Evolutionary conservation across 2,329 filamentous ascomycete genomes (phyloP), one percentile per base, ranked within the genome.

Genomic region (Tolypocladium nubicola): DNA sequence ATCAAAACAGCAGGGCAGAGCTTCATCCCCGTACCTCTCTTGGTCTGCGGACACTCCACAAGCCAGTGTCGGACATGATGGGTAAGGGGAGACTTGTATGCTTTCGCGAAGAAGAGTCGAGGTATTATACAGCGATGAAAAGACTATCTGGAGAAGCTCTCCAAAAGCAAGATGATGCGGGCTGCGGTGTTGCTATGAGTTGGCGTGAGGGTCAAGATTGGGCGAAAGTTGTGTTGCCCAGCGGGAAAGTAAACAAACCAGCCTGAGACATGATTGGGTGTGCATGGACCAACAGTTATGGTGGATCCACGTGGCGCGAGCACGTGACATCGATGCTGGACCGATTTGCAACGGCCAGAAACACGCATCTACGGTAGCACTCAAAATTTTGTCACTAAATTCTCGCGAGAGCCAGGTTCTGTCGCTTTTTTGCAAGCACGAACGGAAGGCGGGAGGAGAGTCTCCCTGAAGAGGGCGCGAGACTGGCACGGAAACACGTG

Each of bases 1-100:
- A 52, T 52, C 60, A 55, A 50, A 39, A 30, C 23, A 53, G 53
- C 21, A 16, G 4, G 19, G 11, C 3, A 11, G 7, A 1, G 21
- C 35, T 23, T 19, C 37, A 23, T 4, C 14, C 37, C 59, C 82
- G 71, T 79, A 95, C 91, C 82, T 97, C 92, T 80, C 93, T 85
- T 65, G 89, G 88, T 68, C 92, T 87, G 74, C 90, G 90, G 71
- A 95, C 90, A 69, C 91, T 96, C 82, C 93, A 97, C 69, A 94
- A 79, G 68, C 88, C 89, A 60, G 85, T 84, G 68, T 95, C 90
- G 76, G 90, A 90, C 90, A 95, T 95, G 68, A 58, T 59, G 26
- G 58, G 62, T 60, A 61, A 61, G 62, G 55, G 59, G 61, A 35
- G 33, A 41, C 54, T 53, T 59, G 52, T 57, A 14, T 19, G 23